Conservation (phyloP, 2,329 filamentous ascomycete genomes). For the Neocucurbitaria cava region DNA sequence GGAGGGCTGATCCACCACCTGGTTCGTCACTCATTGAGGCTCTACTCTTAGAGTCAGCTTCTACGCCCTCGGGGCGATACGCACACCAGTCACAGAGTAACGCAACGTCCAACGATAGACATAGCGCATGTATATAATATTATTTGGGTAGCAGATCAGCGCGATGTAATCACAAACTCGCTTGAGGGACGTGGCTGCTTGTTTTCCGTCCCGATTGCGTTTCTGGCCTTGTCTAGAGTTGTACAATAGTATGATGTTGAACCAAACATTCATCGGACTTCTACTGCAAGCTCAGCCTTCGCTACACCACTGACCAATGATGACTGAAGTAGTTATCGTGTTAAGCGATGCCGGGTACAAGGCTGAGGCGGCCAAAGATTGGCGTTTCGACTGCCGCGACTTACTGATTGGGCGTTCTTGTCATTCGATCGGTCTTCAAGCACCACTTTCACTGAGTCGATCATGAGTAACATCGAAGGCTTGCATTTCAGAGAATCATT, state of each 20-base stretch:
- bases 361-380: not conserved
- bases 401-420: too few relatives aligned
- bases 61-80: not conserved
- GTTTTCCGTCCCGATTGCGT: not conserved
- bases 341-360: not conserved
- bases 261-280: not conserved
- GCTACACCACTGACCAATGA: not conserved
- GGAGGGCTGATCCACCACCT: conserved; percentile 2
- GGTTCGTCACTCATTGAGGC: conserved; percentile 2
- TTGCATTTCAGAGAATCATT: too few relatives aligned
- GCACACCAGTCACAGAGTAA: not conserved
- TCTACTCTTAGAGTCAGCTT: conserved; percentile 24
- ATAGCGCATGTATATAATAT: too few relatives aligned
- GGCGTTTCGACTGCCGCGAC: not conserved
- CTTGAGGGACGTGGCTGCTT: not conserved
- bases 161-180: not conserved
- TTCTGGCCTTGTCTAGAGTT: not conserved
- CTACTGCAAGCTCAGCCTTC: not conserved
- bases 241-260: not conserved
- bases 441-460: too few relatives aligned
- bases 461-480: too few relatives aligned
- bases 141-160: not conserved
- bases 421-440: too few relatives aligned
- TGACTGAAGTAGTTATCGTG: not conserved
- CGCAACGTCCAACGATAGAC: not conserved